These are phyloP conservation scores for Waltergamsia citrina DNA, from an alignment of 2,329 filamentous ascomycete genomes.

Conservation along the genomic window DNA sequence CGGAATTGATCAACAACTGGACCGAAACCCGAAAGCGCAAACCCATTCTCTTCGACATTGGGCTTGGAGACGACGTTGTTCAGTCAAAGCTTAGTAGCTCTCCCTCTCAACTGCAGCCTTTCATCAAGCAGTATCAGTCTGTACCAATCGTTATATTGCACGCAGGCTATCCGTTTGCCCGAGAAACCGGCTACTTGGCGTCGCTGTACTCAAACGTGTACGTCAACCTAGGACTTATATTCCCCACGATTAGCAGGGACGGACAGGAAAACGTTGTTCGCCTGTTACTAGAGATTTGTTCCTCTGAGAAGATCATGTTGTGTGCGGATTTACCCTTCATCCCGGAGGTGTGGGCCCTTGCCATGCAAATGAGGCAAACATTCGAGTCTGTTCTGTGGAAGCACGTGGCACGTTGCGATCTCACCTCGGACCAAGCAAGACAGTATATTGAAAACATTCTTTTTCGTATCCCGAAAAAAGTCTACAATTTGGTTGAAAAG, in stretches of 20 bases:
- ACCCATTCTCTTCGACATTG: slow-evolving; percentile 77
- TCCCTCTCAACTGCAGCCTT: slow-evolving; percentile 63
- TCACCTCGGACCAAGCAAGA: slow-evolving; percentile 53
- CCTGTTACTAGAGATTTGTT: slow-evolving; percentile 66
- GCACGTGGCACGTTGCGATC: slow-evolving; percentile 53
- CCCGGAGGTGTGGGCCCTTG: slow-evolving; percentile 68
- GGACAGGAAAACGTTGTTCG: slow-evolving; percentile 64
- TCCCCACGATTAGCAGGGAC: slow-evolving; percentile 66
- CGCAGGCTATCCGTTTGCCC: slow-evolving; percentile 71
- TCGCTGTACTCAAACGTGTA: slow-evolving; percentile 72
- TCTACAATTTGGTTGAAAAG: slow-evolving; percentile 54
- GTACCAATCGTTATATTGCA: slow-evolving; percentile 73
- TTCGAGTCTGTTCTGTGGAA: slow-evolving; percentile 59
- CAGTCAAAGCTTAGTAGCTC: slow-evolving; percentile 57
- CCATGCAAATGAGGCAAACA: slow-evolving; percentile 61
- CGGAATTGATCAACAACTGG: slow-evolving; percentile 41
- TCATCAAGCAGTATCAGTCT: slow-evolving; percentile 59
- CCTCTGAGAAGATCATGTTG: slow-evolving; percentile 68
- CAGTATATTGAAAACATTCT: slow-evolving; percentile 57
- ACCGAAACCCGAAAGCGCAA: slow-evolving; percentile 43
- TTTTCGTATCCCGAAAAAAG: slow-evolving; percentile 65
- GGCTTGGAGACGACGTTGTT: slow-evolving; percentile 73
- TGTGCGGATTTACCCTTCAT: slow-evolving; percentile 75
- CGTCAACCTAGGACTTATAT: slow-evolving; percentile 75
- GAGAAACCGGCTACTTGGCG: slow-evolving; percentile 70